phyloP scores from a whole-genome alignment of 2,329 filamentous ascomycete species.

The Emmonsiellopsis sp. region DNA sequence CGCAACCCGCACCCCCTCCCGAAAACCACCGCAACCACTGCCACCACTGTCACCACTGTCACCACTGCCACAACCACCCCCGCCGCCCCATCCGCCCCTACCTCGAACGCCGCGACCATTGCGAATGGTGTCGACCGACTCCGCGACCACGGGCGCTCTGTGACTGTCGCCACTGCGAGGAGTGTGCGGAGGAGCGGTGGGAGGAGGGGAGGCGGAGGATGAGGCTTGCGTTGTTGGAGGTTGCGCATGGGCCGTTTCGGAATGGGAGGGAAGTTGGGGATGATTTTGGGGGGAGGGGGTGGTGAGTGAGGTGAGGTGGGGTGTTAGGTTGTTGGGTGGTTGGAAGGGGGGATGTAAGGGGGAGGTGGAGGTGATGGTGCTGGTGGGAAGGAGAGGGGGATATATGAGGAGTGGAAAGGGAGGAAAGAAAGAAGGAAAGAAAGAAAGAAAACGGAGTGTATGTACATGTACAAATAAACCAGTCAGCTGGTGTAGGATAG shows the following conservation, averaged over 20 bases:
- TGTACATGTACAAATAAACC: too few relatives aligned
- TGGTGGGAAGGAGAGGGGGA: neutral
- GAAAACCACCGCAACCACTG: neutral
- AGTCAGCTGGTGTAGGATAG: too few relatives aligned
- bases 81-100: neutral
- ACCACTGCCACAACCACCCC: neutral
- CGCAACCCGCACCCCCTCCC: neutral
- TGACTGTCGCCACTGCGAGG: neutral
- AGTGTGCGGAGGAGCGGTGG: neutral
- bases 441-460: neutral
- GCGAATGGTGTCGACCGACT: neutral
- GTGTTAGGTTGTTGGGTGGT: neutral
- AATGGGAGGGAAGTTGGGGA: slow-evolving; percentile 4
- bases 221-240: neutral
- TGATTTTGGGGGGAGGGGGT: neutral
- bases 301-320: neutral
- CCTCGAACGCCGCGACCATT: neutral
- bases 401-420: neutral
- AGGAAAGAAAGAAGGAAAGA: neutral
- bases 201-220: neutral
- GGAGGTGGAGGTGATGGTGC: neutral
- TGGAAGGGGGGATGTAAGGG: neutral
- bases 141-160: neutral
- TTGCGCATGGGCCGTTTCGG: slow-evolving; percentile 10
- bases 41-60: too few relatives aligned